Base-by-base conservation (phyloP, 331 rosid species). In the Acacia concinna region DNA sequence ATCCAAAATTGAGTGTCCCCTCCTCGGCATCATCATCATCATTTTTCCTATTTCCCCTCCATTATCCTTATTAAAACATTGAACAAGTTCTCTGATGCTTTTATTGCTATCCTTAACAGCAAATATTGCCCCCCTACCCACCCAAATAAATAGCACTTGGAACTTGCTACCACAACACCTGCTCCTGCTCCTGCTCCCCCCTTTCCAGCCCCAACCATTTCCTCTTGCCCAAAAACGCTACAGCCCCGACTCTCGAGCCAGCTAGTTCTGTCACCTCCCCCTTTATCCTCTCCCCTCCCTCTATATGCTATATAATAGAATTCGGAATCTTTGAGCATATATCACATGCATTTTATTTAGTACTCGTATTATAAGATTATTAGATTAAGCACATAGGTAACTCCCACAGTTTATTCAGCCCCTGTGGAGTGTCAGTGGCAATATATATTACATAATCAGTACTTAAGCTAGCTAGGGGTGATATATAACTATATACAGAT, bases 51-150 rank as follows among this genome's bases (percentile, higher is more conserved):
- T 23, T 56, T 3, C 14, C 32, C 30, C 31, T 56, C 63, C 17
- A 59, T 59, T 27, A 4, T 59, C 35, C 28, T 12, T 9, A 76
- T 21, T 7, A n/a, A 71, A n/a, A 70, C 76, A 8, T 27, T 27
- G 71, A n/a, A 15, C 6, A 18, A 47, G 40, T 62, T 47, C 56
- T 28, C 11, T 2, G 31, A 3, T 43, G 21, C 79, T 66, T 79
- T 60, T 72, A 28, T 35, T 52, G 35, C 71, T 64, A 63, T 64
- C 46, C 85, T 78, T 63, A 77, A 73, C 83, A 71, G 1, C 23
- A 64, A 57, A 40, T 40, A 21, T 4, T 2, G 8, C 5, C 9
- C 30, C 64, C 15, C 14, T 6, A 21, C 81, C 49, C 68, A 75
- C 73, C 73, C 74, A 72, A 76, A 82, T 79, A 70, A 37, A 75